Conservation (phyloP, 2,329 filamentous ascomycete species). For the Neophaeococcomyces aloes region DNA sequence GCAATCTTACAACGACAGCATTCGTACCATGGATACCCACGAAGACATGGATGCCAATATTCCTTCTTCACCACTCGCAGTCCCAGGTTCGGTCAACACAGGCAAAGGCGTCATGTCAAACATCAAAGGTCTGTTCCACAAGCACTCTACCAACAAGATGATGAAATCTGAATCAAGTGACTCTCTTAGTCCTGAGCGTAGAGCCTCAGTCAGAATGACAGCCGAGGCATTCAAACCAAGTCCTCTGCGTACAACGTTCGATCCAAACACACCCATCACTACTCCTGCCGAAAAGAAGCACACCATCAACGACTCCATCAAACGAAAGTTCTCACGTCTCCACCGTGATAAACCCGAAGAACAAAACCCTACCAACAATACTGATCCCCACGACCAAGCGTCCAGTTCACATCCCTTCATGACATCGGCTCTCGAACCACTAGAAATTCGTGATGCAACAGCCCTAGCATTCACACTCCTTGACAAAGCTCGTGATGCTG, state of each 20-base stretch:
- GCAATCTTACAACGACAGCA: background rate
- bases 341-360: slow-evolving; percentile 4
- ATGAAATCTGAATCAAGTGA: background rate
- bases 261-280: background rate
- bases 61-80: background rate
- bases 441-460: slow-evolving; percentile 17
- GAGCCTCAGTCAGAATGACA: background rate
- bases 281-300: slow-evolving; percentile 4
- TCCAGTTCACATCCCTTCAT: slow-evolving; percentile 8
- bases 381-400: background rate
- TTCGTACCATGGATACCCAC: background rate
- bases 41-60: background rate
- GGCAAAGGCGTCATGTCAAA: slow-evolving; percentile 22
- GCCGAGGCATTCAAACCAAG: background rate
- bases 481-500: slow-evolving; percentile 13
- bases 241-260: background rate
- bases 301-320: slow-evolving; percentile 7
- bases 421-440: slow-evolving; percentile 5
- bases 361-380: slow-evolving; percentile 2
- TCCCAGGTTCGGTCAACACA: background rate
- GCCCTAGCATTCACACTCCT: slow-evolving; percentile 21
- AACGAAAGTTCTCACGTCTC: slow-evolving; percentile 13
- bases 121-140: slow-evolving; percentile 22
- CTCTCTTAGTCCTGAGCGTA: background rate
- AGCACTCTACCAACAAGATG: slow-evolving; percentile 15